Percentiles rank a stretch among this genome's conserved stretches.
phyloP scores from a whole-genome alignment of 768 basidiomycete species.

The Obba rivulosa region DNA sequence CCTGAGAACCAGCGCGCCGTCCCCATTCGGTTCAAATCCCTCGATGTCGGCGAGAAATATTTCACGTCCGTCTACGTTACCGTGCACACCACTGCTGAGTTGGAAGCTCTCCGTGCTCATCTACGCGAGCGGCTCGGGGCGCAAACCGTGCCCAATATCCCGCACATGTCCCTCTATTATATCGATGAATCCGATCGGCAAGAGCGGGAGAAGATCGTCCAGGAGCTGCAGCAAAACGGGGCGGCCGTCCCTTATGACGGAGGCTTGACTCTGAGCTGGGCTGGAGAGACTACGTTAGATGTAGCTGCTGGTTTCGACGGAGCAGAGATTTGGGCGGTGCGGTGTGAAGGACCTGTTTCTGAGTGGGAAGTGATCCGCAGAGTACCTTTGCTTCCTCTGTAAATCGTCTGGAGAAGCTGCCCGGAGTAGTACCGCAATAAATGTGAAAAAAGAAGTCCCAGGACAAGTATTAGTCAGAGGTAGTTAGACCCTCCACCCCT shows the following conservation, averaged over 20 bases:
- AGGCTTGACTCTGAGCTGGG: conserved; percentile 17
- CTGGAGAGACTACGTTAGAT: conserved; percentile 6
- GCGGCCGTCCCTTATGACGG: conserved; percentile 23
- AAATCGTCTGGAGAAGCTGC: too few species aligned
- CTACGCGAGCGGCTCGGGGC: conserved; percentile 36
- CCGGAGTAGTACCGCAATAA: too few species aligned
- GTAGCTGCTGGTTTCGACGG: conserved; percentile 20
- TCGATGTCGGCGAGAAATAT: conserved; percentile 57
- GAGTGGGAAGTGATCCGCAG: conserved; percentile 18
- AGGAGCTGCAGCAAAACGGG: conserved; percentile 34
- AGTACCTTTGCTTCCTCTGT: too few species aligned
- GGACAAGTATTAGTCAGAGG: too few species aligned
- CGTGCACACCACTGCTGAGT: conserved; percentile 35
- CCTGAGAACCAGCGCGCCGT: conserved; percentile 31
- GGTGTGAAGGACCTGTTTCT: conserved; percentile 23
- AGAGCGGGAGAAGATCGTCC: conserved; percentile 45
- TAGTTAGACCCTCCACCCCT: too few species aligned
- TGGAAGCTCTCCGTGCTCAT: conserved; percentile 43
- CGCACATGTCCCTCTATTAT: conserved; percentile 74
- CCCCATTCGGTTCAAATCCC: conserved; percentile 42
- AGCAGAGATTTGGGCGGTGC: conserved; percentile 23
- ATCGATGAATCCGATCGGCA: conserved; percentile 60
- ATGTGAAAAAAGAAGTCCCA: too few species aligned
- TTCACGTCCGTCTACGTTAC: conserved; percentile 67
- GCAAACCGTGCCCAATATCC: conserved; percentile 50